Conservation (phyloP, 169 alveolate genomes). For the Plasmodium billcollinsi region DNA sequence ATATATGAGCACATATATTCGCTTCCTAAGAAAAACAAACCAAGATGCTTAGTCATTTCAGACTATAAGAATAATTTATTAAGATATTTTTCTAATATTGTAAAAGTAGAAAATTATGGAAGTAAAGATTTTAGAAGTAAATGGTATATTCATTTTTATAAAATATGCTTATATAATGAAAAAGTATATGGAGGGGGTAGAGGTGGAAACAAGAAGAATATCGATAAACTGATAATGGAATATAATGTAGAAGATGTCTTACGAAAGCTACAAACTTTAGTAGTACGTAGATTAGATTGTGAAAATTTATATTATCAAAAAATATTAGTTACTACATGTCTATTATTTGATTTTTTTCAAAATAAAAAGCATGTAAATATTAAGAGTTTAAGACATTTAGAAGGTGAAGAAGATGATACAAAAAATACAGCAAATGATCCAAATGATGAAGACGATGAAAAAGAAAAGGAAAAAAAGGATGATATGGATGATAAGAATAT, state of each 20-base stretch:
- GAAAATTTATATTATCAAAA: slow-evolving; percentile 71
- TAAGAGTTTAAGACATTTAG: slow-evolving; percentile 26
- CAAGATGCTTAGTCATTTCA: slow-evolving; percentile 56
- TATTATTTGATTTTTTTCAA: slow-evolving; percentile 61
- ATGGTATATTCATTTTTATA: slow-evolving; percentile 68
- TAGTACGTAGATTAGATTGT: slow-evolving; percentile 53
- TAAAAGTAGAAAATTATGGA: slow-evolving; percentile 22
- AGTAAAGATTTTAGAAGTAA: slow-evolving; percentile 11
- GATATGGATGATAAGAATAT: neutral
- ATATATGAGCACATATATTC: slow-evolving; percentile 70
- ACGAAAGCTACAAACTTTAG: slow-evolving; percentile 22
- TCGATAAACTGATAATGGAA: slow-evolving; percentile 26
- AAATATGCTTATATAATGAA: slow-evolving; percentile 45
- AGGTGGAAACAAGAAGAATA: slow-evolving; percentile 19
- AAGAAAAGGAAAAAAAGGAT: neutral
- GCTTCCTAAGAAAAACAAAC: slow-evolving; percentile 54
- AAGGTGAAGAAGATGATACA: slow-evolving; percentile 55
- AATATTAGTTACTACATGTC: slow-evolving; percentile 28
- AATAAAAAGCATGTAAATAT: slow-evolving; percentile 51
- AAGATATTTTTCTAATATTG: slow-evolving; percentile 19
- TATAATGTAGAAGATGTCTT: slow-evolving; percentile 57
- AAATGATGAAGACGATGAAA: neutral
- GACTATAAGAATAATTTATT: slow-evolving; percentile 41
- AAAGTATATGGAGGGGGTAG: slow-evolving; percentile 2
- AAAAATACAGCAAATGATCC: neutral